Conservation (phyloP, 2,329 filamentous ascomycete genomes). For the Talaromyces sp. region DNA sequence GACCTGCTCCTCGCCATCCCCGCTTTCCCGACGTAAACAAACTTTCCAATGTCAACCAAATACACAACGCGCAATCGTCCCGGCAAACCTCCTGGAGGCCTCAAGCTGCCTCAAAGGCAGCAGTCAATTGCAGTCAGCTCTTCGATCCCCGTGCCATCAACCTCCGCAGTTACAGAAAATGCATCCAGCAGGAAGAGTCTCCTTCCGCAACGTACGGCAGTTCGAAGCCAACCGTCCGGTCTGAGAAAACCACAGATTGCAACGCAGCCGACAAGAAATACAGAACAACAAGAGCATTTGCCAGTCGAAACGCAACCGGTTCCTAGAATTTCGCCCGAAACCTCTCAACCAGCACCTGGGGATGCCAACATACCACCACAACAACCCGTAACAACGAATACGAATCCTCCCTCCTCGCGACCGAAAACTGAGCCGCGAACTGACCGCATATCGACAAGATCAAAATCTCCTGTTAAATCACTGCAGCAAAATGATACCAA, state of each 20-base stretch:
- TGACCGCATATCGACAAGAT: background rate
- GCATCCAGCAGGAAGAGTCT: constrained; percentile 26
- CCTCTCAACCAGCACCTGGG: background rate
- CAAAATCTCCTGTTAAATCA: constrained; percentile 8
- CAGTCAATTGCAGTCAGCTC: constrained; percentile 16
- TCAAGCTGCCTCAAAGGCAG: constrained; percentile 12
- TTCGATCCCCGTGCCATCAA: constrained; percentile 10
- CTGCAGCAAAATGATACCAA: constrained; percentile 6
- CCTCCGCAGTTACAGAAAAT: constrained; percentile 15
- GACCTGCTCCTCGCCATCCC: background rate
- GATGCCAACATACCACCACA: background rate
- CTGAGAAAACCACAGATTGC: constrained; percentile 19
- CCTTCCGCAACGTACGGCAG: constrained; percentile 26
- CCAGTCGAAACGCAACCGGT: background rate
- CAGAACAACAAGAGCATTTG: background rate
- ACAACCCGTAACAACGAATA: background rate
- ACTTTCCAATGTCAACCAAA: constrained; percentile 13
- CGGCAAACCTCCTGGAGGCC: constrained; percentile 13
- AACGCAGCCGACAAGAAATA: background rate
- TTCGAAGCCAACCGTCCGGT: constrained; percentile 18
- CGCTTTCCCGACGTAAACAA: background rate
- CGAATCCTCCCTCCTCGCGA: background rate
- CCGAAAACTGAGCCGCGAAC: background rate
- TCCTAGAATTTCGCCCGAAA: background rate
- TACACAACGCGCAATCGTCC: constrained; percentile 16